Evolutionary conservation across 306 rosid species (phyloP), one percentile per base, ranked within the genome.

Genomic region (Vigna nakashimae): DNA sequence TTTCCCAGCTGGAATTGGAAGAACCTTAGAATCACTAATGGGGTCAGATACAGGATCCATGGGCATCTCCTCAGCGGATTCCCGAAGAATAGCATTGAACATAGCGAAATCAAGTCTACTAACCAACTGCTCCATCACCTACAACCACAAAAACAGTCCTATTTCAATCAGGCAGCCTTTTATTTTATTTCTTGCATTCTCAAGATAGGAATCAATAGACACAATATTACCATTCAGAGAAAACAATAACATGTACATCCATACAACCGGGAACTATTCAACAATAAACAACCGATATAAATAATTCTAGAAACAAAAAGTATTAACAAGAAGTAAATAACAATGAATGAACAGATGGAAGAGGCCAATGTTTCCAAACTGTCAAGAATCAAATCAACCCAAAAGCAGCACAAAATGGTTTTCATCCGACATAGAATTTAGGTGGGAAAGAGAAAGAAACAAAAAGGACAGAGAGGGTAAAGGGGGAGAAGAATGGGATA

Each of bases 11-110:
- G 93, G 91, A 83, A 93, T 82, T 30, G 98, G 98, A 53, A 93
- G 94, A 87, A 93, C 98, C 83, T 83, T 93, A 11, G 95, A 65
- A 73, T 93, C 98, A 84, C 93, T 93, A 66, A 91, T 93, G 62
- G 98, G 97, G 68, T 93, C 98, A 74, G 97, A 93, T 65, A 93
- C 85, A 51, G 98, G 98, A 88, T 93, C 98, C 9, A 94, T 93
- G 11, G 98, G 98, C 94, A 93, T 93, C 83, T 89, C 98, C 46
- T 93, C 98, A 2, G 77, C 90, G n/a, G 93, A 84, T 84, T 93
- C 93, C 45, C 98, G 98, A 64, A 93, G 97, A 85, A 93, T 87
- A 42, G 97, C 97, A 89, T 93, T 93, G 83, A 91, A 91, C 98
- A 93, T 93, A 72, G 98, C 98, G 79, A 91, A 93, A 70, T 93